Conservation (phyloP, 108 stramenopile genomes). For the Epipyxis sp. region DNA sequence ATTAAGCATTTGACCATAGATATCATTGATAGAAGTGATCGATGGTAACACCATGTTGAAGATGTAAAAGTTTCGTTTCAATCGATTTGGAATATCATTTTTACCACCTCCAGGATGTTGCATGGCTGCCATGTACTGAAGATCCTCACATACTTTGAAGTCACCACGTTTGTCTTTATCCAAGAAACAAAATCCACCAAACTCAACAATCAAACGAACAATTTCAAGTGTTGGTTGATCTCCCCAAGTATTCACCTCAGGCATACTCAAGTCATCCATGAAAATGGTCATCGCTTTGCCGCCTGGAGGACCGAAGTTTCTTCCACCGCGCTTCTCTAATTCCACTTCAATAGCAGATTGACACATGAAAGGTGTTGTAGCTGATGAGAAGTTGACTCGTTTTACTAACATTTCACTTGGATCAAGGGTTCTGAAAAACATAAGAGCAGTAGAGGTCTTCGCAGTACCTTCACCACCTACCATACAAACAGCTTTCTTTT, state of each 20-base stretch:
- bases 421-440: slow-evolving; percentile 71
- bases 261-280: slow-evolving; percentile 83
- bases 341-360: slow-evolving; percentile 78
- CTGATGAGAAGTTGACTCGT: slow-evolving; percentile 79
- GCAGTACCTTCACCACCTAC: slow-evolving; percentile 84
- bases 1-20: slow-evolving; percentile 82
- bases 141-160: slow-evolving; percentile 79
- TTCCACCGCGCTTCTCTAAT: slow-evolving; percentile 83
- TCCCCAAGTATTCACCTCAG: slow-evolving; percentile 84
- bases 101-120: slow-evolving; percentile 80
- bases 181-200: slow-evolving; percentile 77
- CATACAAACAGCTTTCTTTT: slow-evolving; percentile 65
- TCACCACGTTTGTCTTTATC: slow-evolving; percentile 88
- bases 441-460: slow-evolving; percentile 78
- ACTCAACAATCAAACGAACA: slow-evolving; percentile 74
- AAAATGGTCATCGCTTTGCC: slow-evolving; percentile 87
- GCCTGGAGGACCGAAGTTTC: slow-evolving; percentile 79
- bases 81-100: slow-evolving; percentile 81
- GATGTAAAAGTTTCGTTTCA: slow-evolving; percentile 84
- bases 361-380: slow-evolving; percentile 79
- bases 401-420: slow-evolving; percentile 64
- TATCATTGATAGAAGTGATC: slow-evolving; percentile 82
- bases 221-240: slow-evolving; percentile 84
- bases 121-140: slow-evolving; percentile 80
- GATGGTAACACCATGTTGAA: slow-evolving; percentile 81